Conservation (phyloP, 2,329 filamentous ascomycete genomes). For the Gaeumannomyces tritici region DNA sequence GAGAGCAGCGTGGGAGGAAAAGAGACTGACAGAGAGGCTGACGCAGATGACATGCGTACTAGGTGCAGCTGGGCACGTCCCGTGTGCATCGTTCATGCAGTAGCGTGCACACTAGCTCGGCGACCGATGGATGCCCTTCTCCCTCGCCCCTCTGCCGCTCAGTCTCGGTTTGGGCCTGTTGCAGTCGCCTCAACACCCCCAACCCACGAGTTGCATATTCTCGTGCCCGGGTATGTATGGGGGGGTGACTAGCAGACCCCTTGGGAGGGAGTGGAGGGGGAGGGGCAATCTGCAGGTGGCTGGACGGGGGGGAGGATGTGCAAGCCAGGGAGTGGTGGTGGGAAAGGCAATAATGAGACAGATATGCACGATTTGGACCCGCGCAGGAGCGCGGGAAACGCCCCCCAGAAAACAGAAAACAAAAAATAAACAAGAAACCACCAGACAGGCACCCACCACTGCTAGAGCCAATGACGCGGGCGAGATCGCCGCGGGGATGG, state of each 20-base stretch:
- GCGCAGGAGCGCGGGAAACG: background rate
- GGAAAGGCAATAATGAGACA: background rate
- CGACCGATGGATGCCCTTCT: too few relatives aligned
- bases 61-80: conserved; percentile 1
- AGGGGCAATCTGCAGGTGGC: background rate
- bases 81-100: conserved; percentile 3
- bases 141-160: background rate
- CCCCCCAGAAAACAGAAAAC: background rate
- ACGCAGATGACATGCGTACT: conserved; percentile 5
- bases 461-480: background rate
- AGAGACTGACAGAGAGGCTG: background rate
- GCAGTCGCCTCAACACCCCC: background rate
- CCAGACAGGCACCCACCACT: background rate
- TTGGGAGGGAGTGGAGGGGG: background rate
- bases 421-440: background rate
- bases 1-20: background rate
- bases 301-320: background rate
- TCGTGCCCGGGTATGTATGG: background rate
- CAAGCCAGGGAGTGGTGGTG: background rate
- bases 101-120: background rate
- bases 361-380: background rate
- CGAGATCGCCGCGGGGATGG: background rate
- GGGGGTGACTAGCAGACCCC: background rate
- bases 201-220: conserved; percentile 3
- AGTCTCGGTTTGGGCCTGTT: background rate